Evolutionary conservation across 106 monocot genomes (phyloP), one percentile per base, ranked within the genome.

Genomic region (Cymbidium sinense): DNA sequence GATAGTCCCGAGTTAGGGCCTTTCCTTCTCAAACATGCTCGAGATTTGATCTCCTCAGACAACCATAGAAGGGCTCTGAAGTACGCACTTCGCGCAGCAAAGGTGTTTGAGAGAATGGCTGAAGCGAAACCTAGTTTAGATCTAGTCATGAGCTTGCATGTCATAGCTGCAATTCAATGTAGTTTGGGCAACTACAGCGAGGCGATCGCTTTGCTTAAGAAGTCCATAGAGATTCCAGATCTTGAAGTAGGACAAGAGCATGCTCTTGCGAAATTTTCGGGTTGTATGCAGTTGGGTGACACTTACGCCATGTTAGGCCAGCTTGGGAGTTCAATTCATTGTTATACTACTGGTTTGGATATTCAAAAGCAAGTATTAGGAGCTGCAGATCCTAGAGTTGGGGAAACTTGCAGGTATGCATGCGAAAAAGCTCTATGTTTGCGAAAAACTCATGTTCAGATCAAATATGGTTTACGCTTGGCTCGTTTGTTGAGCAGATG

Each of bases 1-100:
- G 91, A 91, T 18, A 88, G 91, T 69, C 91, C 89, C 30, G 91
- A 96, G 54, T 77, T 90, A 31, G 98, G 94, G 0, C 86, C 87
- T 21, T 99, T 89, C 47, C 84, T 87, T 73, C 86, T 99, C 29
- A 99, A 99, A 80, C 98, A 95, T 75, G 92, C 98, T 7, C 84
- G 90, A 41, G 92, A 92, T 44, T 86, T 99, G 85, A 89, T 95
- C 71, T 82, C 88, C 34, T 89, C 88, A 9, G 84, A 84, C 23
- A 79, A 74, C 44, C 82, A 77, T 31, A 75, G 33, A 34, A 83
- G 52, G 36, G 90, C 87, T 74, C 83, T 90, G 18, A 76, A 81
- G 39, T 83, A 83, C 34, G 90, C 84, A 31, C 62, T 83, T 29
- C 82, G 85, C 1, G 90, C 90, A 15, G 83, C 87, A 34, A 87